Evolutionary conservation across 2,329 filamentous ascomycete species (phyloP).

Genomic region (Fusarium globosum): DNA sequence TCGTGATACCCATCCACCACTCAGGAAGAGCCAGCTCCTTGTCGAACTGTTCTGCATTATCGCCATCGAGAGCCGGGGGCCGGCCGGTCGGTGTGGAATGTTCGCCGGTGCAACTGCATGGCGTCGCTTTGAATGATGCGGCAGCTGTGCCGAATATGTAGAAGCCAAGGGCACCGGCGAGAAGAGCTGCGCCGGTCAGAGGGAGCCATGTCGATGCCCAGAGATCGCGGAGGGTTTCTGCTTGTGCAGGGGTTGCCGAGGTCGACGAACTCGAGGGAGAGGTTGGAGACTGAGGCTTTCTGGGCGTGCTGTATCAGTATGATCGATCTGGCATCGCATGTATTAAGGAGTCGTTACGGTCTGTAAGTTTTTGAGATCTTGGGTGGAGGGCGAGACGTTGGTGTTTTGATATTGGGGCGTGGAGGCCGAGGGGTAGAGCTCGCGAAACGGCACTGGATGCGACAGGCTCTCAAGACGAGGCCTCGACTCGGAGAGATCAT

Average conservation of each 20-base stretch:
- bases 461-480: conserved; percentile 29
- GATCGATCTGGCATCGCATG: neutral
- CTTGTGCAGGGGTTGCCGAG: conserved; percentile 34
- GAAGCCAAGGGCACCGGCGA: conserved; percentile 59
- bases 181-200: conserved; percentile 59
- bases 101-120: conserved; percentile 45
- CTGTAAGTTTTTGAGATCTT: conserved; percentile 46
- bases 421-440: conserved; percentile 45
- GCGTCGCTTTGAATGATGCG: conserved; percentile 48
- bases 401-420: conserved; percentile 35
- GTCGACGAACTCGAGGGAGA: conserved; percentile 8
- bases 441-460: conserved; percentile 45
- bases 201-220: conserved; percentile 56
- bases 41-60: conserved; percentile 68
- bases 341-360: conserved; percentile 42
- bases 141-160: conserved; percentile 57
- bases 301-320: conserved; percentile 23
- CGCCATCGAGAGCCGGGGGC: conserved; percentile 57
- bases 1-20: conserved; percentile 65
- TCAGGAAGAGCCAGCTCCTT: conserved; percentile 67
- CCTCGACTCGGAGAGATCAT: conserved; percentile 49
- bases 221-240: conserved; percentile 51
- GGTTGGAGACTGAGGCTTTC: conserved; percentile 23
- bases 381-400: conserved; percentile 34
- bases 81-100: conserved; percentile 60